phyloP scores from a whole-genome alignment of 768 basidiomycete species.

The Leucocoprinus birnbaumii region DNA sequence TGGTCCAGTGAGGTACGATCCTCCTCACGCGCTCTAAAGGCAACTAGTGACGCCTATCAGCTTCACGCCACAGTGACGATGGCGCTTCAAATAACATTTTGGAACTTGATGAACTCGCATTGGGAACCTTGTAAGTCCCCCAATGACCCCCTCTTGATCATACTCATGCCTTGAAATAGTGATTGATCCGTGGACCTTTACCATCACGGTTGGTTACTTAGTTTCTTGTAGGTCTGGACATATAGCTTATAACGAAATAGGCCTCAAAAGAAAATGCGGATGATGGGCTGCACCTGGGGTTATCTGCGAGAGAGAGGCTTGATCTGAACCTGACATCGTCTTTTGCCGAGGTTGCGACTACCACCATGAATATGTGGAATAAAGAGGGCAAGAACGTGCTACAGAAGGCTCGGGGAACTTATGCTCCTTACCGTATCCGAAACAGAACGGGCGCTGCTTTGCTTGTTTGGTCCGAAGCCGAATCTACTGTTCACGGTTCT shows the following conservation, averaged over 20 bases:
- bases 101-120: constrained; percentile 96
- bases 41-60: constrained; percentile 34
- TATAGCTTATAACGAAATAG: constrained; percentile 30
- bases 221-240: neutral
- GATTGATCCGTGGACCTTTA: constrained; percentile 95
- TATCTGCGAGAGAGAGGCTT: constrained; percentile 79
- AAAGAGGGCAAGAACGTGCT: constrained; percentile 70
- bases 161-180: constrained; percentile 40
- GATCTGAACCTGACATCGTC: constrained; percentile 91
- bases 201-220: constrained; percentile 48
- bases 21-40: neutral
- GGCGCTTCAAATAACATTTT: constrained; percentile 85
- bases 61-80: constrained; percentile 81
- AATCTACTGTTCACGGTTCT: constrained; percentile 44
- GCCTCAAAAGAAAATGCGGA: constrained; percentile 47
- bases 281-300: constrained; percentile 51
- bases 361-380: constrained; percentile 69
- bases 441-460: constrained; percentile 90
- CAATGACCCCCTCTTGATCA: neutral
- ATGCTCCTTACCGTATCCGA: constrained; percentile 89
- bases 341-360: constrained; percentile 82
- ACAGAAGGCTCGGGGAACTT: constrained; percentile 78
- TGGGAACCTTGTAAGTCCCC: constrained; percentile 84
- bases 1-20: constrained; percentile 86
- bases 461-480: constrained; percentile 81